Evolutionary conservation across 495 filamentous ascomycete species (phyloP).

Genomic region (Pseudotulostoma volvatum): DNA sequence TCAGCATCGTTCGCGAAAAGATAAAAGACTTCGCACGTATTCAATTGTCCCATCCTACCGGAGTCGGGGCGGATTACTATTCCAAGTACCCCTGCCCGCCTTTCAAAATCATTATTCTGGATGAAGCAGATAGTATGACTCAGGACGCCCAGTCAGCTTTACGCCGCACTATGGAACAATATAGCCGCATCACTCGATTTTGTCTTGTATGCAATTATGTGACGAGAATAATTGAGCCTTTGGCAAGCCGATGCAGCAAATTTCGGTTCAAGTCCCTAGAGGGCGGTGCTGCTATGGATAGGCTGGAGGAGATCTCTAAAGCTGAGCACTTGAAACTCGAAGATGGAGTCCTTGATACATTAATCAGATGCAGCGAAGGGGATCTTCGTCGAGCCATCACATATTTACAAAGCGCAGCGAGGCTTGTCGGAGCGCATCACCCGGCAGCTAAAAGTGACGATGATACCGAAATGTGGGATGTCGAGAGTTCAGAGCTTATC

Average conservation of each 20-base stretch:
- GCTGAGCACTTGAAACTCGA: conserved; percentile 60
- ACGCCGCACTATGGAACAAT: conserved; percentile 92
- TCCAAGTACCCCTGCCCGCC: conserved; percentile 81
- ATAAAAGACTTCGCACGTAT: conserved; percentile 96
- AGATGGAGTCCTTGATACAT: conserved; percentile 59
- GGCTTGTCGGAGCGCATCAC: conserved; percentile 48
- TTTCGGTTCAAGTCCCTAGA: conserved; percentile 97
- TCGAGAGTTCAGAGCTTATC: conserved; percentile 27
- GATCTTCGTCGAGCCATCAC: conserved; percentile 94
- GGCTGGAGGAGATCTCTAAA: conserved; percentile 65
- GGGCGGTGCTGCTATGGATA: conserved; percentile 53
- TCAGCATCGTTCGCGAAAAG: conserved; percentile 92
- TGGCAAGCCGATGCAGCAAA: conserved; percentile 82
- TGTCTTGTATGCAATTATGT: conserved; percentile 98
- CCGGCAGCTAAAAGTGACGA: conserved; percentile 28
- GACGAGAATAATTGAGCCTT: conserved; percentile 89
- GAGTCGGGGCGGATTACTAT: conserved; percentile 44
- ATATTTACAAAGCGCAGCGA: conserved; percentile 79
- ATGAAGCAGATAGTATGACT: conserved; percentile 97
- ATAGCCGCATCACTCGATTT: conserved; percentile 89
- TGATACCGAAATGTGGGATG: conserved; percentile 34
- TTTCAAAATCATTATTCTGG: conserved; percentile 95
- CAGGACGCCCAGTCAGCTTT: conserved; percentile 93
- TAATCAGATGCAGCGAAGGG: conserved; percentile 80
- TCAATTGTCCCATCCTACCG: conserved; percentile 69